These are phyloP conservation scores for Sphagnum magellanicum DNA, from an alignment of 228 moss, liverwort and hornwort species.

Conservation along the genomic window DNA sequence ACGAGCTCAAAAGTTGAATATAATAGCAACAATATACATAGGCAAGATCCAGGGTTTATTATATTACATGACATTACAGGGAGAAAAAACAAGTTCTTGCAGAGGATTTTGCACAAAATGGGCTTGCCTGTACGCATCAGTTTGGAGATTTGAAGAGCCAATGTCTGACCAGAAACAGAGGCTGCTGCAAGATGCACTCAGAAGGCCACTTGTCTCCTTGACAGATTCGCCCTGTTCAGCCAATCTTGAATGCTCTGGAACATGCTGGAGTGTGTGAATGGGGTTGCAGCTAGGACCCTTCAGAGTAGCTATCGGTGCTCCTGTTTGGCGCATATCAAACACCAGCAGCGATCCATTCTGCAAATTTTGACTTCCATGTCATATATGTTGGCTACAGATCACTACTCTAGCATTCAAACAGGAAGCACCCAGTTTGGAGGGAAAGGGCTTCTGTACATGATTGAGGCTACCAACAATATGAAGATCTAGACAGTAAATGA, in stretches of 20 bases:
- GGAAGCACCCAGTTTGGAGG: too few species aligned
- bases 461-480: too few species aligned
- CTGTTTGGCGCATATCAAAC: slow-evolving; percentile 71
- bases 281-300: slow-evolving; percentile 55
- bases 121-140: slow-evolving; percentile 28
- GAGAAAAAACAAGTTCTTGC: background rate
- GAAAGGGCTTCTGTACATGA: too few species aligned
- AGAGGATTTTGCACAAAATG: background rate
- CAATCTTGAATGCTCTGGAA: slow-evolving; percentile 31
- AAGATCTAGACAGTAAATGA: too few species aligned
- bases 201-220: slow-evolving; percentile 30
- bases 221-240: slow-evolving; percentile 7
- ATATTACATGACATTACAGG: background rate
- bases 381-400: background rate
- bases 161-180: slow-evolving; percentile 60
- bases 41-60: background rate
- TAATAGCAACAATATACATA: background rate
- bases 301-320: slow-evolving; percentile 47
- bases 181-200: slow-evolving; percentile 67
- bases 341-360: slow-evolving; percentile 72
- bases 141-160: slow-evolving; percentile 17
- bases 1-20: background rate
- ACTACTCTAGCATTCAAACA: background rate
- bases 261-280: slow-evolving; percentile 64
- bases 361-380: background rate